Conservation (phyloP, 2,329 filamentous ascomycete species). For the Magnaporthales sp. region DNA sequence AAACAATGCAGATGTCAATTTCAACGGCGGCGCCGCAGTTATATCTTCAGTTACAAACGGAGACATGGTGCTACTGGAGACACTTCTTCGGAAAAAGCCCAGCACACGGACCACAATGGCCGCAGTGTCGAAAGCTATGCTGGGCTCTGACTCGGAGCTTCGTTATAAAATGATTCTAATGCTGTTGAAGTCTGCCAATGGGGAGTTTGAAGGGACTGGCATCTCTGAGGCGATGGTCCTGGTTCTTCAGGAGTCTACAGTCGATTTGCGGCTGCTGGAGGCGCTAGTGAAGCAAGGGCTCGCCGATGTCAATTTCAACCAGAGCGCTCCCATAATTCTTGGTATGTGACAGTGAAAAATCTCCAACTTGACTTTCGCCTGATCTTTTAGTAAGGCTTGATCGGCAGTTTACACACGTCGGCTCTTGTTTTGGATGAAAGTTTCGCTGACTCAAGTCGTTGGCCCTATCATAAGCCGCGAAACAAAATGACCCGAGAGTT, state of each 20-base stretch:
- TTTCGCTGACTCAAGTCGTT: background rate
- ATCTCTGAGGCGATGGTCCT: conserved; percentile 32
- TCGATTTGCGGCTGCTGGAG: conserved; percentile 40
- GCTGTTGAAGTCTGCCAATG: conserved; percentile 34
- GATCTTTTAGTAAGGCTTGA: background rate
- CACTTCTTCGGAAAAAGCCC: conserved; percentile 34
- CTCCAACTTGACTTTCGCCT: background rate
- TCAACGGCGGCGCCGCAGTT: conserved; percentile 40
- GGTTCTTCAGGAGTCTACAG: conserved; percentile 32
- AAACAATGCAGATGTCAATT: conserved; percentile 45
- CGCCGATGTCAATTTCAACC: conserved; percentile 42
- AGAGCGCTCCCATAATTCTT: conserved; percentile 31
- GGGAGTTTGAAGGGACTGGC: conserved; percentile 24
- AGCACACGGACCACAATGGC: conserved; percentile 36
- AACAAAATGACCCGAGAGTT: conserved; percentile 36
- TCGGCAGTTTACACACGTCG: background rate
- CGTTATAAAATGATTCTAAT: conserved; percentile 38
- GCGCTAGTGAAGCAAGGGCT: conserved; percentile 41
- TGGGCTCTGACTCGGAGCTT: conserved; percentile 28
- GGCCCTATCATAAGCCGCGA: conserved; percentile 19
- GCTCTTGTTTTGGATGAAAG: background rate
- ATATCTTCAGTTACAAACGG: conserved; percentile 37
- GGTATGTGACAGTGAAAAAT: conserved; percentile 19
- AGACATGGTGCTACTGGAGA: conserved; percentile 35
- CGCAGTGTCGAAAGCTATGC: conserved; percentile 40